A percentile compares a stretch with the other conserved stretches of the same genome.
Evolutionary conservation across 805 yeast genomes (phyloP).

Genomic region (Monosporozyma unispora): DNA sequence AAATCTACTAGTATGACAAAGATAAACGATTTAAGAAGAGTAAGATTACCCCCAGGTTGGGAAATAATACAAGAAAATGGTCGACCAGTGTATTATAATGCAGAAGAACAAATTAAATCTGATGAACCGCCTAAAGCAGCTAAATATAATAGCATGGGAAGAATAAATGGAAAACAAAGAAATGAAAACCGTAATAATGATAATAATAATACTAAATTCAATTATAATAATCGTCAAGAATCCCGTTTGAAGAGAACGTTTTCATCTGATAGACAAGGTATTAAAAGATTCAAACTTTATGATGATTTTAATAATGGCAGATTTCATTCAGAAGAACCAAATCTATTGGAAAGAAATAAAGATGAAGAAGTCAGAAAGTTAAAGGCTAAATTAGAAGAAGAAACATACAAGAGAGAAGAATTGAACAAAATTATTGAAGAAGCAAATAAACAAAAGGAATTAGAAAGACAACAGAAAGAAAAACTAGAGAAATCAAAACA

Average conservation of each 20-base stretch:
- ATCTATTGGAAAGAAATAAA: conserved; percentile 16
- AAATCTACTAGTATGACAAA: conserved; percentile 8
- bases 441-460: conserved; percentile 22
- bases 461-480: conserved; percentile 13
- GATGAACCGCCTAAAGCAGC: conserved; percentile 23
- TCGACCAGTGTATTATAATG: conserved; percentile 27
- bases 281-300: conserved; percentile 24
- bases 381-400: conserved; percentile 19
- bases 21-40: conserved; percentile 26
- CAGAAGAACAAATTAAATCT: conserved; percentile 22
- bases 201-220: neutral
- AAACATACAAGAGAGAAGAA: conserved; percentile 20
- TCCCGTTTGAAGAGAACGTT: neutral
- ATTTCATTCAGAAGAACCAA: conserved; percentile 19
- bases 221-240: neutral
- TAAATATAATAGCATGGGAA: conserved; percentile 5
- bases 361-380: conserved; percentile 18
- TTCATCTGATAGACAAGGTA: conserved; percentile 9
- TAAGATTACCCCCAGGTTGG: conserved; percentile 30
- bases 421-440: conserved; percentile 12
- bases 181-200: neutral
- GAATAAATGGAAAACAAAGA: neutral
- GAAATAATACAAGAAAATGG: conserved; percentile 30
- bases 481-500: conserved; percentile 17
- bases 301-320: conserved; percentile 17